Evolutionary conservation across 805 yeast species (phyloP).

Genomic region (Schizosaccharomyces osmophilus): DNA sequence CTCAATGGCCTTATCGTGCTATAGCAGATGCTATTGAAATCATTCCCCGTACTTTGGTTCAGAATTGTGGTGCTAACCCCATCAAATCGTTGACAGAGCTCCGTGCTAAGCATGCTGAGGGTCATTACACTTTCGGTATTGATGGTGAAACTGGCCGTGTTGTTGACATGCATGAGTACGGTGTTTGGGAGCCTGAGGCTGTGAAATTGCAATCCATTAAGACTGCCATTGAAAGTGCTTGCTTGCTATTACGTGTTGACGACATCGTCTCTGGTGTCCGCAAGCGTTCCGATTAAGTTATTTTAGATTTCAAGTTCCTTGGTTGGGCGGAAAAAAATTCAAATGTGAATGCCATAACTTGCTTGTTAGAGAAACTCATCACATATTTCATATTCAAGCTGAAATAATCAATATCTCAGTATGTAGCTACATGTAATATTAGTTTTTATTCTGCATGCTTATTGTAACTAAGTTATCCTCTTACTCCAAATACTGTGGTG

Average conservation of each 20-base stretch:
- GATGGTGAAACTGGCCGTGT: slow-evolving; percentile 88
- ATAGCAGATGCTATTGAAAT: slow-evolving; percentile 98
- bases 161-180: slow-evolving; percentile 85
- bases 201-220: slow-evolving; percentile 89
- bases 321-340: no score
- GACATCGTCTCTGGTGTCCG: slow-evolving; percentile 94
- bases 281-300: slow-evolving; percentile 13
- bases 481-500: no score
- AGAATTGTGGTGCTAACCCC: slow-evolving; percentile 94
- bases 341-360: no score
- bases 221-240: slow-evolving; percentile 95
- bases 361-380: no score
- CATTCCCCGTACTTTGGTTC: slow-evolving; percentile 88
- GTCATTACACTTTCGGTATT: slow-evolving; percentile 57
- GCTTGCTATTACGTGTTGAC: slow-evolving; percentile 81
- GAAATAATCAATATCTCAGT: no score
- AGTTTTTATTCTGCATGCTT: no score
- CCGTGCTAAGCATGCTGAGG: slow-evolving; percentile 91
- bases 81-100: slow-evolving; percentile 69
- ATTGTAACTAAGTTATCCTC: no score
- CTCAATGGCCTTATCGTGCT: slow-evolving; percentile 97
- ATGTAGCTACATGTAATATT: no score
- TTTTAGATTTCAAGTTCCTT: neutral
- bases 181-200: slow-evolving; percentile 98
- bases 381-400: no score